Base-by-base conservation (phyloP, 129 eudicot genomes). In the Tagetes patula region DNA sequence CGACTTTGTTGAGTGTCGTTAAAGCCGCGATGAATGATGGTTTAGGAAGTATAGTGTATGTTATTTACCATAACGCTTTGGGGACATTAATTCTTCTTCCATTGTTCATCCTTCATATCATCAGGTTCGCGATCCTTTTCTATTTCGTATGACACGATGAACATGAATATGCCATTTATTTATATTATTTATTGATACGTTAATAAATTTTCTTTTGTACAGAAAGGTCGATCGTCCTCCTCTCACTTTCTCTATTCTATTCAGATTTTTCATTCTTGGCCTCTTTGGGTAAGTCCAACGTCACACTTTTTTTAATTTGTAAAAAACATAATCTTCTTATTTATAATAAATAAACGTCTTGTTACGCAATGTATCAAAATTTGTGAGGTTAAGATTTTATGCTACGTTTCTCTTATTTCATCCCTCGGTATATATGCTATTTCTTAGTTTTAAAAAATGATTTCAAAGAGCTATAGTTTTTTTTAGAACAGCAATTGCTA, bases 1-100 rank as follows among this genome's bases (percentile, higher is more conserved):
- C 72, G 65, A 55, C 69, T 13, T 20, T 73, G 58, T 2, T 75
- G n/a, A 82, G 80, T 6, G 34, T 82, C 9, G 58, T 47, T 20
- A 83, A 83, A 74, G 77, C 74, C 10, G 86, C 86, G 4, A 73
- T 82, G 80, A 49, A 48, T 34, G 61, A 10, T 32, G 86, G 86
- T 41, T 41, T 82, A 77, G 54, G 67, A 14, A 72, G 73, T 13
- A 48, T 66, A 4, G 80, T 73, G 9, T 82, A 45, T 41, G 48
- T 73, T 52, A 82, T 77, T 41, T 82, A 82, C 73, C 81, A 78
- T n/a, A 70, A 82, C 9, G 58, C 77, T 49, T 83, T 82, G 52
- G 74, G 71, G 14, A 50, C 83, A 30, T 69, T 77, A 14, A 39
- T 72, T 36, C 80, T 78, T 74, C 11, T 75, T 11, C 79, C 82